Base-by-base conservation (phyloP, 805 yeast genomes). In the Wickerhamomyces chaumierensis region DNA sequence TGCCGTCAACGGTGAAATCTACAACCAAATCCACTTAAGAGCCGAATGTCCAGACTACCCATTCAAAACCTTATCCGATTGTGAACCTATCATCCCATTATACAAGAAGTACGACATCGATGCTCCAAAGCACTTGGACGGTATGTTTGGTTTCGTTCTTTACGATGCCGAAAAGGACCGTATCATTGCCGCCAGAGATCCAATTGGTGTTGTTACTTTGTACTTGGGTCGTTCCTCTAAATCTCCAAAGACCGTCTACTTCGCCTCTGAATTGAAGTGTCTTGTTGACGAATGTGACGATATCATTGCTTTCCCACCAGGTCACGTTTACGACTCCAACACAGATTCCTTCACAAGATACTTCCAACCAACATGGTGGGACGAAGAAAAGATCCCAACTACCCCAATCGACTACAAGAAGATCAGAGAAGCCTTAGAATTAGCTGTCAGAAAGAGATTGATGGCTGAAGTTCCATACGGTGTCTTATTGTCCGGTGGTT, bases 381-480 rank as follows among this genome's bases (percentile, higher is more conserved):
- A 88, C 57, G 94, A 72, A 49, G 45, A 67, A 38, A 70, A 70
- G 58, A 71, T 83, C 46, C 95, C 98, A 49, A 61, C 80, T 33
- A 71, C 73, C 42, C 85, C 79, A 34, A 84, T 81, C 35, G 95
- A 90, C 60, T 76, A 69, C 58, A 75, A 60, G 54, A 51, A 65
- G 42, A 73, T 92, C 44, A 80, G 96, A 63, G 81, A 79, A 54
- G 62, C 84, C 36, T 73, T 92, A 59, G 98, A 92, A 64, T 67
- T 81, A 66, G 87, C 98, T 36, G 99, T 92, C 40, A 82, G 98
- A 72, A 92, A 92, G 83, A 82, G 98, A 73, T 75, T 92, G 56
- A 92, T 92, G 99, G 92, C 97, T 40, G 99, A 92, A 70, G 99
- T 92, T 45, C 97, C 99, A 40, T 92, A 85, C 63, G 99, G 99